Evolutionary conservation across 805 yeast genomes (phyloP).

Genomic region (Metschnikowia bowlesiae): DNA sequence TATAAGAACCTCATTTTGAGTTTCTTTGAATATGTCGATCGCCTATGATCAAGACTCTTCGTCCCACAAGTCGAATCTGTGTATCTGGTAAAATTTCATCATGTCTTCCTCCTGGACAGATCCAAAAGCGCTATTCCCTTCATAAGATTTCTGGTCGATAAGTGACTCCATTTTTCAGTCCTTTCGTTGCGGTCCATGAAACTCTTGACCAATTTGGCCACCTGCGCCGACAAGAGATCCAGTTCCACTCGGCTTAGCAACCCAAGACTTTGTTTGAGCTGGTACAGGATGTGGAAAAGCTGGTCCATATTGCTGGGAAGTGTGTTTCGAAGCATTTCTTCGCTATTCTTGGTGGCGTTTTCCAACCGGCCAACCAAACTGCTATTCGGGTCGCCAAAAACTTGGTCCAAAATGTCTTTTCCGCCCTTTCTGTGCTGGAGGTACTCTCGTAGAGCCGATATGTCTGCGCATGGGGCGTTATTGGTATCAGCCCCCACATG

Average conservation of each 20-base stretch:
- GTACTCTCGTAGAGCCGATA: background rate
- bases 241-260: slow-evolving; percentile 16
- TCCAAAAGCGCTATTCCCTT: slow-evolving; percentile 12
- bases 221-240: slow-evolving; percentile 7
- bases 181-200: slow-evolving; percentile 8
- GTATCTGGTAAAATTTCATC: no score
- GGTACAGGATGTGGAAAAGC: slow-evolving; percentile 30
- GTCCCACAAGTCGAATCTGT: background rate
- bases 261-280: slow-evolving; percentile 22
- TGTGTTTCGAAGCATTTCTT: slow-evolving; percentile 3
- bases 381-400: background rate
- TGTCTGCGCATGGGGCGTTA: background rate
- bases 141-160: slow-evolving; percentile 7
- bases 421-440: background rate
- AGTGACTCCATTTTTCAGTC: background rate
- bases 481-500: no score
- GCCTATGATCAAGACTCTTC: no score
- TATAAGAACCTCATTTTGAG: no score
- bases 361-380: background rate
- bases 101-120: background rate
- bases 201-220: slow-evolving; percentile 9
- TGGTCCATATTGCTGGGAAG: slow-evolving; percentile 34
- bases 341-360: background rate
- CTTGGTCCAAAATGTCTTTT: background rate
- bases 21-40: no score